Base-by-base conservation (phyloP, 1,139 yeast species). In the Kodamaea sp. region DNA sequence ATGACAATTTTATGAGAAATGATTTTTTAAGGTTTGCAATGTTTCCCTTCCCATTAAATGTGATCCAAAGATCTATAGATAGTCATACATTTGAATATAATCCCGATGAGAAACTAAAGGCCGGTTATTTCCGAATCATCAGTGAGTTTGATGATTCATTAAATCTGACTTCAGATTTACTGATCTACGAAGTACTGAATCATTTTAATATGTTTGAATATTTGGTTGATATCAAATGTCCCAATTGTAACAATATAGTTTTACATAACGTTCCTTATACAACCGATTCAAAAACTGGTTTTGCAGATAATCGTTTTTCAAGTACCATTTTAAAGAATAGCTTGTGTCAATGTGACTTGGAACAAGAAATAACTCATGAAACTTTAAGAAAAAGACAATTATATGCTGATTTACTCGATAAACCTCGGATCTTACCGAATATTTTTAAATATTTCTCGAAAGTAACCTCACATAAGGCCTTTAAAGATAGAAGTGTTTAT, bases 1-100 rank as follows among this genome's bases (percentile, higher is more conserved):
- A 59, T 38, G 67, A 63, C 32, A 56, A 55, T 31, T 52, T 57
- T 23, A 39, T 48, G 24, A 53, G 65, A 32, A 51, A 53, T 37
- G 48, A 54, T 9, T 47, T 57, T 32, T 29, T 40, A 11, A 36
- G 44, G 35, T 49, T 64, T 41, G 51, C 55, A 37, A 37, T 41
- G 9, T 46, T 43, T 32, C 58, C 60, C 1, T 49, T 61, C 36
- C 68, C 67, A n/a, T 51, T 63, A 42, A 35, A 44, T 5, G 38
- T 39, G 29, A 36, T 62, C 4, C 40, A 48, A 24, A 34, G 45
- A 9, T 45, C 51, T 5, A 57, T 63, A 20, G 49, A 50, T 11
- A 42, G 48, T 29, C 43, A 43, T 6, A 45, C 52, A 6, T 56
- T 49, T 34, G 43, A 36, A 8, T 62, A 55, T 44, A 35, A 32